Base-by-base conservation (phyloP, 2,329 filamentous ascomycete genomes). In the Pseudofabraea citricarpa region DNA sequence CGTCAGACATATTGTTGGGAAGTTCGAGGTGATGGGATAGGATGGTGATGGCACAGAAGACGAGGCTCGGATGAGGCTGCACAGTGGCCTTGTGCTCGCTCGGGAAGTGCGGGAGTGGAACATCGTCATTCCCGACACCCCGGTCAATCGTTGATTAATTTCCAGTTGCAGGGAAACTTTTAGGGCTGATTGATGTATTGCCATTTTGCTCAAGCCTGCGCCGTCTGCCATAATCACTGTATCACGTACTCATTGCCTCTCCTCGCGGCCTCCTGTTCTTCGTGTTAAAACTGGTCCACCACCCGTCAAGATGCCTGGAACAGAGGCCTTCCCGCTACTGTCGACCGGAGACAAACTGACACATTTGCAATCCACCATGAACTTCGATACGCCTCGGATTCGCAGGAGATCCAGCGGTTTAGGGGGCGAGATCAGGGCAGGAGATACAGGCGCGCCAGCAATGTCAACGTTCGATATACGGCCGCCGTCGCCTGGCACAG, bases 391-490 rank as follows among this genome's bases (percentile, higher is more conserved):
- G 41, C 50, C 55, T 5, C 56, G 60, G 45, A 56, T 62, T 53
- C 60, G 69, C 52, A 59, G 70, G 53, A 70, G 68, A 51, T 69
- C 67, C 13, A 72, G 68, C 56, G 70, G 63, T 27, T 62, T 77
- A 13, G 72, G 73, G 23, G 70, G 64, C 29, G 74, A 77, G 48
- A 69, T 74, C 20, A 65, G 69, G 50, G 60, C 54, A 21, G 73
- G 74, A 45, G 74, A 77, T 55, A 76, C 69, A 29, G 68, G 68
- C 49, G 72, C 64, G 21, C 69, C 68, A 24, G 66, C 72, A 15
- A 61, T 77, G 40, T 72, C 73, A 45, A 77, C 74, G 22, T 55
- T 64, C 16, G 56, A 62, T 42, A 44, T 56, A 32, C 56, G 55
- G 44, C 51, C 53, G 43, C 56, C 43, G 27, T 56, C 56, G 20